A percentile compares a stretch with the other conserved stretches of the same genome.
These are phyloP conservation scores for Dictyostelium firmibasis DNA, from an alignment of 78 protist species.

Conservation along the genomic window DNA sequence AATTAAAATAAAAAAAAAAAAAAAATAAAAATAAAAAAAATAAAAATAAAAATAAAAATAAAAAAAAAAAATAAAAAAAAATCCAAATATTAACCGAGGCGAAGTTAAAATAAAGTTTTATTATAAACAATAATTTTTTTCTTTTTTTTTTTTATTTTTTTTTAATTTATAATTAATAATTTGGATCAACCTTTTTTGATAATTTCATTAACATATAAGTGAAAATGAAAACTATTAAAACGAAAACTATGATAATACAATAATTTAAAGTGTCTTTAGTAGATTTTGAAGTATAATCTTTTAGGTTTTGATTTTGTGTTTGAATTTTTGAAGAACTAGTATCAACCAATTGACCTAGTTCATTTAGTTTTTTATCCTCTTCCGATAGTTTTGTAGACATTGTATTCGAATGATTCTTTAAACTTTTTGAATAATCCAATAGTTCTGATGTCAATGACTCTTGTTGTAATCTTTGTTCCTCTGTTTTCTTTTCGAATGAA, in stretches of 20 bases:
- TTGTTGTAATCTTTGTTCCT: slow-evolving; percentile 15
- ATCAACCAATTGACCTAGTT: neutral
- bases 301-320: neutral
- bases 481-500: neutral
- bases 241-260: slow-evolving; percentile 18
- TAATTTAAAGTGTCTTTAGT: slow-evolving; percentile 31
- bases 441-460: neutral
- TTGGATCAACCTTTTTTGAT: neutral
- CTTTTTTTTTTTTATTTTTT: too few relatives aligned
- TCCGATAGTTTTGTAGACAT: slow-evolving; percentile 13
- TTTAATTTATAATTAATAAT: neutral
- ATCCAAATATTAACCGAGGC: too few relatives aligned
- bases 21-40: too few relatives aligned
- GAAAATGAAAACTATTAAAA: slow-evolving; percentile 1
- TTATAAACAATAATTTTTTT: too few relatives aligned
- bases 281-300: neutral
- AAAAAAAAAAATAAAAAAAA: neutral
- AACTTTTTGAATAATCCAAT: neutral
- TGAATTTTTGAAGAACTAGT: neutral
- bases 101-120: too few relatives aligned
- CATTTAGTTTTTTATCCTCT: slow-evolving; percentile 1
- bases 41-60: neutral
- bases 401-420: slow-evolving; percentile 1
- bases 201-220: slow-evolving; percentile 48
- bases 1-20: too few relatives aligned